These are phyloP conservation scores for Suhomyces sp. DNA, from an alignment of 805 yeast species.

Conservation along the genomic window DNA sequence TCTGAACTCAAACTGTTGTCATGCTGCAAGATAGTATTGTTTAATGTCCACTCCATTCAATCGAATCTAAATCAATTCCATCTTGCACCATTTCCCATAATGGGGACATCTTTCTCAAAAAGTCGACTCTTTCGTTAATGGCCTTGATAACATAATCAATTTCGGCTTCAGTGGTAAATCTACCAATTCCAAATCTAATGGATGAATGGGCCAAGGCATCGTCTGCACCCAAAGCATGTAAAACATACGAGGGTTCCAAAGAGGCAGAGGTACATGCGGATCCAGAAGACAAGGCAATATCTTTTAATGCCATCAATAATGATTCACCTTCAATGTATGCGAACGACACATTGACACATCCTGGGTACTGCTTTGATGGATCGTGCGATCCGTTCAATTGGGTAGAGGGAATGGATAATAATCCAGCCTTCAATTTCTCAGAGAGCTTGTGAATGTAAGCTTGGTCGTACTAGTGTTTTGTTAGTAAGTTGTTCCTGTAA, in stretches of 20 bases:
- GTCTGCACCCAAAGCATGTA: conserved; percentile 96
- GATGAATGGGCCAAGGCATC: conserved; percentile 99
- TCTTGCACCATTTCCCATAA: conserved; percentile 99
- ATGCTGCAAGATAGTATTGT: too few species aligned
- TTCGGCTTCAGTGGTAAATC: conserved; percentile 96
- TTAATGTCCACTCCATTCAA: conserved; percentile 97
- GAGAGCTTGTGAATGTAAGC: conserved; percentile 71
- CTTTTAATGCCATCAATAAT: conserved; percentile 93
- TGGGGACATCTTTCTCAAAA: conserved; percentile 89
- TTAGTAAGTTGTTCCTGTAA: conserved; percentile 6
- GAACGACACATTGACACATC: conserved; percentile 95
- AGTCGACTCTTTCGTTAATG: conserved; percentile 83
- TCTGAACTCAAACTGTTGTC: too few species aligned
- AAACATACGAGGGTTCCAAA: conserved; percentile 93
- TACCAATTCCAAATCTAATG: conserved; percentile 93
- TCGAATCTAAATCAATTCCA: conserved; percentile 89
- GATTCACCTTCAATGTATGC: conserved; percentile 99
- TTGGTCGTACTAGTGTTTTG: conserved; percentile 52
- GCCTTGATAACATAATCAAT: conserved; percentile 91
- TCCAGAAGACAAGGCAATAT: conserved; percentile 93
- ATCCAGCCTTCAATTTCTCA: conserved; percentile 65
- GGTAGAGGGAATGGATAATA: conserved; percentile 83
- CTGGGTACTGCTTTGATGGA: conserved; percentile 57
- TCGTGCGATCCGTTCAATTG: conserved; percentile 81
- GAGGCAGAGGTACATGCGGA: conserved; percentile 99